Evolutionary conservation across 176 grass and related monocot species (phyloP), one percentile per base, ranked within the genome.

Genomic region (Avena insularis): DNA sequence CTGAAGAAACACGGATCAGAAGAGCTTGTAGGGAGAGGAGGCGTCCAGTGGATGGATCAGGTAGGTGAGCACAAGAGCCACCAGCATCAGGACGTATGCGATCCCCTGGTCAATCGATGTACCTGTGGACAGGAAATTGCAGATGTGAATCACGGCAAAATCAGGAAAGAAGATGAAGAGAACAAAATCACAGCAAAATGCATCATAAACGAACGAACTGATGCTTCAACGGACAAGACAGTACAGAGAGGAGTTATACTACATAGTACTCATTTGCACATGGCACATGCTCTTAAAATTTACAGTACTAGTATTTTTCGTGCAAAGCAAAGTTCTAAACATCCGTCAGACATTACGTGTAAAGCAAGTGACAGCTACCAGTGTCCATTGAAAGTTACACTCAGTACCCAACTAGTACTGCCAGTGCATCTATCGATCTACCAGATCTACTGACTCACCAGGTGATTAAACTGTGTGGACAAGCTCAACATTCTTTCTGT

Each of bases 91-190:
- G n/a, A 84, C 73, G 57, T 93, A 95, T 3, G 91, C 94, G 69
- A 95, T 93, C 57, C 94, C 89, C 84, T 95, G 94, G 66, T 95
- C 94, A 88, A 95, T 93, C 12, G 94, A 95, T 77, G 92, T 91
- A 13, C 91, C 94, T 95, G 84, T 20, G 10, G 33, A 19, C 0
- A 70, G 3, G 40, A 43, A 68, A 68, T 68, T 38, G 65, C 14
- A 38, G 5, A 36, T 67, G 29, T 67, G 12, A 67, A 15, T 33
- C 63, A 5, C 27, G 63, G 31, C 14, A 33, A 15, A 66, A 33
- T 66, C 25, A 33, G 27, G 29, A 68, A 14, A 35, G 29, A 8
- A 33, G 63, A 66, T 78, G 33, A 19, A 35, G 35, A 70, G 3
- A 11, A 16, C 53, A 4, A 55, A 55, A 55, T 55, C 40, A 43